A percentile compares a stretch with the other conserved stretches of the same genome.
Evolutionary conservation across 306 rosid genomes (phyloP).

Genomic region (Corylus heterophylla): DNA sequence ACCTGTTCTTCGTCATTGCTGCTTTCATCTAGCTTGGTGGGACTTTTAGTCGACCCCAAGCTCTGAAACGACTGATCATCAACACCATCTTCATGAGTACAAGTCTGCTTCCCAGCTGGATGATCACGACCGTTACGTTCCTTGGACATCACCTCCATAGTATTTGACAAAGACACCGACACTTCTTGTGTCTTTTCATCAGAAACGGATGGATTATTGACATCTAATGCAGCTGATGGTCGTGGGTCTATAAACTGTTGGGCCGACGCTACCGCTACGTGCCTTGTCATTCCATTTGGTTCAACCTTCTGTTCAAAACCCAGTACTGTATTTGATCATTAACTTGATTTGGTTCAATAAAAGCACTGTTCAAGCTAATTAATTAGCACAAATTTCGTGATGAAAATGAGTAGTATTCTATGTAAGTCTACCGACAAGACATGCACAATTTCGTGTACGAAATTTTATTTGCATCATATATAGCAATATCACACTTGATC

Average conservation of each 20-base stretch:
- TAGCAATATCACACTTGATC: neutral
- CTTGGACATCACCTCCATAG: constrained; percentile 36
- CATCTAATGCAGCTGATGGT: constrained; percentile 15
- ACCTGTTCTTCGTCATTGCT: constrained; percentile 20
- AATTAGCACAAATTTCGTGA: too few species aligned
- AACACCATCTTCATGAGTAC: constrained; percentile 20
- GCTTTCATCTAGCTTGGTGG: constrained; percentile 31
- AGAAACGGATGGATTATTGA: constrained; percentile 24
- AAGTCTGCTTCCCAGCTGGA: constrained; percentile 25
- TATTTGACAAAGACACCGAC: constrained; percentile 29
- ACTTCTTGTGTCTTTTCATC: constrained; percentile 27
- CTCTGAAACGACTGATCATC: constrained; percentile 46
- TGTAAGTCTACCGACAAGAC: neutral
- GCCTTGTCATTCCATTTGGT: constrained; percentile 12
- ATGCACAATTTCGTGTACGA: neutral
- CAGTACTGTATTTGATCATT: neutral
- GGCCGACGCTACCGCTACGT: neutral
- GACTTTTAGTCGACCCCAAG: constrained; percentile 31
- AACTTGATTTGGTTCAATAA: neutral
- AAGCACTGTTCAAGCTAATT: neutral
- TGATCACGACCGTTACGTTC: constrained; percentile 9
- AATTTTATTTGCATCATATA: neutral
- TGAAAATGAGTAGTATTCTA: too few species aligned
- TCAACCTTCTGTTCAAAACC: constrained; percentile 32
- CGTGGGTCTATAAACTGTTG: constrained; percentile 24